A percentile compares a stretch with the other conserved stretches of the same genome.
Conservation (phyloP, 2,329 filamentous ascomycete species). For the Cercospora berteroae region DNA sequence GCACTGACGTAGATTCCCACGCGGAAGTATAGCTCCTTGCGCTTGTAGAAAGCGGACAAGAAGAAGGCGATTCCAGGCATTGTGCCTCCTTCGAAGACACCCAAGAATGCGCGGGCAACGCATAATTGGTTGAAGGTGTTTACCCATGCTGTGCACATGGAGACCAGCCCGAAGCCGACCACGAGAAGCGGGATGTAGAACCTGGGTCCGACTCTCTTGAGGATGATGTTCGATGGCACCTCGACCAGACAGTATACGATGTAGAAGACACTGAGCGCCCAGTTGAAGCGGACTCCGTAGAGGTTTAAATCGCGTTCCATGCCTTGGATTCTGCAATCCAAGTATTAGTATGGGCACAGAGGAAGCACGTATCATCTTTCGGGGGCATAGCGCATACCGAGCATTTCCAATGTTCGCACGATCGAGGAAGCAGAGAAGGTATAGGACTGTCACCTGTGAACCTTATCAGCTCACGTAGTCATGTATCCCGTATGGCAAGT, state of each 20-base stretch:
- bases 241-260: constrained; percentile 40
- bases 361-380: neutral
- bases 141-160: constrained; percentile 38
- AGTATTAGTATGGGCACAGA: neutral
- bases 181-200: constrained; percentile 45
- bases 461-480: neutral
- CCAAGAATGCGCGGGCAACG: constrained; percentile 56
- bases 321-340: constrained; percentile 16
- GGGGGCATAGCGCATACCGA: neutral
- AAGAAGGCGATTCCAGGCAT: constrained; percentile 46
- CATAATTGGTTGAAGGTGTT: constrained; percentile 18
- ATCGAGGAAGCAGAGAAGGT: constrained; percentile 57
- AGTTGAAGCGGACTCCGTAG: constrained; percentile 37
- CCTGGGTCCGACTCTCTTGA: constrained; percentile 43
- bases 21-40: constrained; percentile 28
- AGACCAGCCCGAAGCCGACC: constrained; percentile 56
- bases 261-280: constrained; percentile 41
- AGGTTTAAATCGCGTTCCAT: constrained; percentile 43
- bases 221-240: constrained; percentile 37
- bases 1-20: constrained; percentile 29
- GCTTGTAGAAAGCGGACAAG: constrained; percentile 26
- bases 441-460: constrained; percentile 51
- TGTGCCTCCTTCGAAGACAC: constrained; percentile 70
- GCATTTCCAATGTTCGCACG: constrained; percentile 39
- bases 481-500: neutral